Percentiles rank a stretch among this genome's conserved stretches.
Evolutionary conservation across 2,329 filamentous ascomycete genomes (phyloP).

Genomic region (Fusarium secorum): DNA sequence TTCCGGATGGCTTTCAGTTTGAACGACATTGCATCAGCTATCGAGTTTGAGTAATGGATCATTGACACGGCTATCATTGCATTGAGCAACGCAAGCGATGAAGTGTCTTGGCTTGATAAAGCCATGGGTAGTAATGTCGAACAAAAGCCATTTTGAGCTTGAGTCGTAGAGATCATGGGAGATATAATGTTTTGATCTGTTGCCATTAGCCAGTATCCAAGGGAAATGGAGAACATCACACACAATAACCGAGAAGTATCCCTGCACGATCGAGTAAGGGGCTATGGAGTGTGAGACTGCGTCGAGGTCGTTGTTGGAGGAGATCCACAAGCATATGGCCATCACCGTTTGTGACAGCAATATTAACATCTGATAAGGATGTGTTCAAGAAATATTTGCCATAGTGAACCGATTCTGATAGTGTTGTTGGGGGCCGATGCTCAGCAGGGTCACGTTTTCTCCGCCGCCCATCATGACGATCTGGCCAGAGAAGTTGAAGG

Average conservation of each 20-base stretch:
- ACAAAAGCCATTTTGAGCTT: neutral
- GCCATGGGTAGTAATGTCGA: neutral
- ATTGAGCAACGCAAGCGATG: neutral
- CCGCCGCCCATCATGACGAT: neutral
- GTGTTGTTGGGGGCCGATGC: neutral
- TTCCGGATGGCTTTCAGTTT: neutral
- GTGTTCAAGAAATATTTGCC: neutral
- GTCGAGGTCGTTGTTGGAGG: neutral
- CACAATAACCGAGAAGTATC: neutral
- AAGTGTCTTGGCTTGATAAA: neutral
- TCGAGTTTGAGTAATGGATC: neutral
- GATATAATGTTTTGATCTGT: neutral
- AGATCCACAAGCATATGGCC: neutral
- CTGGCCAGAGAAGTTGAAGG: neutral
- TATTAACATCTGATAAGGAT: neutral
- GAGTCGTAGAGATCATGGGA: neutral
- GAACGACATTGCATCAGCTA: neutral
- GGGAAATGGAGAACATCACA: neutral
- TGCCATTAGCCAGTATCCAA: fast-evolving
- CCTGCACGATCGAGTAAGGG: neutral
- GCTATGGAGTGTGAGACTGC: neutral
- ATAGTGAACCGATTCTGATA: neutral
- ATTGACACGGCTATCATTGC: neutral
- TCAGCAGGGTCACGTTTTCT: neutral
- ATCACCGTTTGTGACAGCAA: fast-evolving